Evolutionary conservation across 2,329 filamentous ascomycete species (phyloP).

Genomic region (Talaromyces verruculosus): DNA sequence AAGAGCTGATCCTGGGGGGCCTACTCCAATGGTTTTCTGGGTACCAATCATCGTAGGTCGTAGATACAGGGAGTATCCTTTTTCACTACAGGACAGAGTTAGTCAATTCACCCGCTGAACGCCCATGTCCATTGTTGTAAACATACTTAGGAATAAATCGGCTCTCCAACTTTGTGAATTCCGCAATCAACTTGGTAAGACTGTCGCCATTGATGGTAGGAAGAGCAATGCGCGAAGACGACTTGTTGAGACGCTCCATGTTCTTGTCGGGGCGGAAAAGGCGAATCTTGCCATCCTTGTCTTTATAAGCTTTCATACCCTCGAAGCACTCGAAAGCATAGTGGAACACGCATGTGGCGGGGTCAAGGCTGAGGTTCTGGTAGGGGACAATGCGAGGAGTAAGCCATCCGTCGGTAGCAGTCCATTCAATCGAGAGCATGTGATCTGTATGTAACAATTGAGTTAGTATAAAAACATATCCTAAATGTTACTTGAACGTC

Average conservation of each 20-base stretch:
- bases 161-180: constrained; percentile 76
- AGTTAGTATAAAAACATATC: neutral
- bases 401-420: constrained; percentile 77
- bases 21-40: constrained; percentile 88
- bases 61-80: constrained; percentile 92
- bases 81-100: constrained; percentile 42
- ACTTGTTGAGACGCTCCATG: constrained; percentile 93
- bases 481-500: too few relatives aligned
- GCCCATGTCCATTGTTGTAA: neutral
- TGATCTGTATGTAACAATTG: constrained; percentile 65
- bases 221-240: constrained; percentile 84
- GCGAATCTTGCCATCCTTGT: constrained; percentile 72
- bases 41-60: constrained; percentile 97
- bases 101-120: neutral
- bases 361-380: constrained; percentile 95
- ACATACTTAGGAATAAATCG: constrained; percentile 80
- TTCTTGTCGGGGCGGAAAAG: constrained; percentile 95
- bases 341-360: constrained; percentile 95
- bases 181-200: constrained; percentile 77
- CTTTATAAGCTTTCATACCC: constrained; percentile 99
- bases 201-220: constrained; percentile 76
- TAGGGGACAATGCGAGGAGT: constrained; percentile 83
- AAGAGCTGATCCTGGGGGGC: constrained; percentile 85
- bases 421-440: constrained; percentile 96
- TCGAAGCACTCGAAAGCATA: constrained; percentile 98